Evolutionary conservation across 2,329 filamentous ascomycete species (phyloP).

Genomic region (Pyrenophora seminiperda): DNA sequence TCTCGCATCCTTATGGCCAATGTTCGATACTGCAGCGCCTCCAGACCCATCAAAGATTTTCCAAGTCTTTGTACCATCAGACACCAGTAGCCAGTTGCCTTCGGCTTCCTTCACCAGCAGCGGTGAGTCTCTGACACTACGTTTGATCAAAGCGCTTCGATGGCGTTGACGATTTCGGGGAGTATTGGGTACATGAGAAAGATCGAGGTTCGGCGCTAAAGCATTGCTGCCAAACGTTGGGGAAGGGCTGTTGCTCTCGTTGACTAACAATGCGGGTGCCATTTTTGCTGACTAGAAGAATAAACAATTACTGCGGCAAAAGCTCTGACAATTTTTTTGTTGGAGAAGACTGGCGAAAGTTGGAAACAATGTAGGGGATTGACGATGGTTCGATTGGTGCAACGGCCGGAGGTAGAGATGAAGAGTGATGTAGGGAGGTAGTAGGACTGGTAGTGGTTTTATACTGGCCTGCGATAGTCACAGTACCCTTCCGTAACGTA

Average conservation of each 20-base stretch:
- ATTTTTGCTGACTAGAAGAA: neutral
- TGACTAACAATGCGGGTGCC: constrained; percentile 11
- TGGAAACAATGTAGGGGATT: too few relatives aligned
- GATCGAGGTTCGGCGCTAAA: neutral
- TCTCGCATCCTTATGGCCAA: constrained; percentile 69
- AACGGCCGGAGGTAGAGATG: neutral
- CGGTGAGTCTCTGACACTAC: constrained; percentile 56
- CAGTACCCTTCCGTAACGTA: constrained; percentile 7
- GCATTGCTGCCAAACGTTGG: neutral
- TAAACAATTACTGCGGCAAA: neutral
- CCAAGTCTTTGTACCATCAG: constrained; percentile 50
- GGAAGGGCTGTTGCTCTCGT: constrained; percentile 2
- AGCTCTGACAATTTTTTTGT: neutral
- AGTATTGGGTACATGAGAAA: neutral
- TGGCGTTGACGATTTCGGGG: neutral
- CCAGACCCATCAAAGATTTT: constrained; percentile 73
- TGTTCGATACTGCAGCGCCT: constrained; percentile 72
- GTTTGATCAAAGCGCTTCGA: constrained; percentile 53
- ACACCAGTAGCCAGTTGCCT: constrained; percentile 58
- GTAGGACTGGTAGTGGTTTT: constrained; percentile 10
- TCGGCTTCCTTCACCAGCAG: constrained; percentile 54
- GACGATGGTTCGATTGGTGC: neutral
- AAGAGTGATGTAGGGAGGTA: neutral
- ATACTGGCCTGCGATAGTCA: constrained; percentile 17
- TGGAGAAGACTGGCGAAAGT: neutral